Evolutionary conservation across 768 basidiomycete species (phyloP), one percentile per base, ranked within the genome.

Genomic region (Tylopilus plumbeoviolaceoides): DNA sequence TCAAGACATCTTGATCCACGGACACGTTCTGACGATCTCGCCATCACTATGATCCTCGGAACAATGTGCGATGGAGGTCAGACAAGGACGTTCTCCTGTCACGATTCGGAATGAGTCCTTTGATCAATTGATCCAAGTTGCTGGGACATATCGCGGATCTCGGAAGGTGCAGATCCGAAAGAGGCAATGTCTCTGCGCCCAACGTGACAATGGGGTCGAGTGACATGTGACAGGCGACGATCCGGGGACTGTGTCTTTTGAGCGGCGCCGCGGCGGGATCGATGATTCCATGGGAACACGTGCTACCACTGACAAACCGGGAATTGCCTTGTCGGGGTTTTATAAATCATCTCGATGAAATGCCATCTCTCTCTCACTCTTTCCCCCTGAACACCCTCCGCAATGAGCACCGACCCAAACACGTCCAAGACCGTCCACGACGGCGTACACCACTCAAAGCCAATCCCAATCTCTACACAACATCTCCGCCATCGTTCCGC

Each of bases 381-480:
- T 20, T 47, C 27, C 53, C 23, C 51, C 50, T 54, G 44, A 35
- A 20, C 51, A 44, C 33, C 3, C 42, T 7, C 14, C 41, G 20
- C 52, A 27, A 69, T 70, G 68, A 51, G 43, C 27, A 33, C 39
- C 36, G 50, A 55, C 52, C 7, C 41, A 36, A 43, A 17, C 25
- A 23, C 39, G 30, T 28, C 25, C 15, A 41, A 50, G 44, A 51
- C 21, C 39, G 41, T 44, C 44, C 54, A 70, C 45, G 68, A 68
- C 58, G 64, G 58, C 59, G 54, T 68, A n/a, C 78, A 75, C 36
- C 85, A 73, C 67, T 82, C 86, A 20, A 76, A 78, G 41, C 87
- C 87, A 46, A 89, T 90, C 63, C 76, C 84, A 50, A 82, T 86
- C 62, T 65, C 70, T 30, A 65, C 72, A 40, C 64, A 66, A 7